Conservation (phyloP, 495 filamentous ascomycete genomes). For the Aspergillus funiculosus region DNA sequence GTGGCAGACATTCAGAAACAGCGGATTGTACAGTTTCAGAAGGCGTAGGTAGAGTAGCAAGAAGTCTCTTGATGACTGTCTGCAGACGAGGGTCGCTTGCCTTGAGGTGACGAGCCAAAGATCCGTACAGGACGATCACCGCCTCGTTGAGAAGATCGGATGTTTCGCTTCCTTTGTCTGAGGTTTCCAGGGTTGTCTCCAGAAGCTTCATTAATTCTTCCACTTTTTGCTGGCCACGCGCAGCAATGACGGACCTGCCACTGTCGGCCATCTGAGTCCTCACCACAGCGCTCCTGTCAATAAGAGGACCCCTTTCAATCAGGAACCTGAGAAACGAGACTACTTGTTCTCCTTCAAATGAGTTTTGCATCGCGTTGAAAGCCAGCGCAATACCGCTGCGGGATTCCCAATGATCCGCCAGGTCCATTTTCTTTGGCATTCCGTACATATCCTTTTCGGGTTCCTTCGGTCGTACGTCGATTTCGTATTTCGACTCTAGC, state of each 20-base stretch:
- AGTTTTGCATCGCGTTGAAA: conserved; percentile 68
- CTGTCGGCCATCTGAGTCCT: conserved; percentile 90
- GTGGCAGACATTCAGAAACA: conserved; percentile 87
- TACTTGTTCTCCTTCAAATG: conserved; percentile 62
- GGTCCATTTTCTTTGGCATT: conserved; percentile 80
- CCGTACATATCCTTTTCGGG: conserved; percentile 86
- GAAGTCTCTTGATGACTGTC: conserved; percentile 73
- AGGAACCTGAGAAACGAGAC: conserved; percentile 77
- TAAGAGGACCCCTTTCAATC: conserved; percentile 75
- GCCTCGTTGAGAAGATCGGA: conserved; percentile 91
- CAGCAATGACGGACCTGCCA: conserved; percentile 70
- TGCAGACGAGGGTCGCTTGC: conserved; percentile 77
- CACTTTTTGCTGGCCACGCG: conserved; percentile 70
- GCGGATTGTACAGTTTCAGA: conserved; percentile 96
- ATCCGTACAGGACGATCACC: conserved; percentile 93
- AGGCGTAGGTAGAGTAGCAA: conserved; percentile 85
- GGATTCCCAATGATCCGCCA: conserved; percentile 81
- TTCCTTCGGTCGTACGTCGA: conserved; percentile 71
- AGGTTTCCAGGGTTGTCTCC: conserved; percentile 73
- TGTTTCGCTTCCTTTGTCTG: conserved; percentile 69
- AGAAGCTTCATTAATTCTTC: conserved; percentile 90
- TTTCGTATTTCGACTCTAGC: conserved; percentile 63
- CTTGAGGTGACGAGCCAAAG: conserved; percentile 80
- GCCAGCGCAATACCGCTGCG: conserved; percentile 82
- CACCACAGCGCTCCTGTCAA: conserved; percentile 70